Evolutionary conservation across 768 basidiomycete species (phyloP), one percentile per base, ranked within the genome.

Genomic region (Pulveroboletus ravenelii): DNA sequence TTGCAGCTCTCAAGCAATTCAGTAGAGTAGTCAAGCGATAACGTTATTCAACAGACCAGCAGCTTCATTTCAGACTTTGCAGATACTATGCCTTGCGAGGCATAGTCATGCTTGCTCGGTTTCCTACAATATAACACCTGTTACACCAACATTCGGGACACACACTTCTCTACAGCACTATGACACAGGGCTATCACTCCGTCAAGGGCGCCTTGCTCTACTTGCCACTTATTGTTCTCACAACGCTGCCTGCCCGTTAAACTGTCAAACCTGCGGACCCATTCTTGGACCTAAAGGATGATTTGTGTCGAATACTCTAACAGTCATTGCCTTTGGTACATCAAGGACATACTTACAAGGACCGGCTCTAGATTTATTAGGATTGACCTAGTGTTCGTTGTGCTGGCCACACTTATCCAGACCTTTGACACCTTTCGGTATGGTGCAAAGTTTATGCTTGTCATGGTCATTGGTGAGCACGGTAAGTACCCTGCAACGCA

Each of bases 381-480:
- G 17, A 20, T 27, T 18, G 30, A 15, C 32, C 32, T 27, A 32
- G 55, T 73, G 69, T 62, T 53, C 15, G 58, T 78, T 5, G 48
- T 79, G 10, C 9, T 63, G 14, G 69, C 73, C 20, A 79, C 71
- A 23, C 46, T 82, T 18, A 45, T 64, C 3, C 80, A 82, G 58
- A 70, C 75, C 6, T 70, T 62, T 43, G 70, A 68, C 37, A 71
- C 74, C 12, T 65, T 63, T 58, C 72, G 67, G 49, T 76, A 71
- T 47, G 76, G 80, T 5, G 74, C 77, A 5, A 77, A 70, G 53
- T 84, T 6, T 23, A 44, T 86, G 84, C 59, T 81, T 31, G 63
- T 73, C 15, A 80, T 85, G 77, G 71, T 77, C 5, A 75, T 86
- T 48, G 84, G 84, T 14, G 72, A 70, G 29, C 80, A 77, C 62